A percentile compares a stretch with the other conserved stretches of the same genome.
These are phyloP conservation scores for Otatea glauca DNA, from an alignment of 176 grass and related monocot genomes.

Conservation along the genomic window DNA sequence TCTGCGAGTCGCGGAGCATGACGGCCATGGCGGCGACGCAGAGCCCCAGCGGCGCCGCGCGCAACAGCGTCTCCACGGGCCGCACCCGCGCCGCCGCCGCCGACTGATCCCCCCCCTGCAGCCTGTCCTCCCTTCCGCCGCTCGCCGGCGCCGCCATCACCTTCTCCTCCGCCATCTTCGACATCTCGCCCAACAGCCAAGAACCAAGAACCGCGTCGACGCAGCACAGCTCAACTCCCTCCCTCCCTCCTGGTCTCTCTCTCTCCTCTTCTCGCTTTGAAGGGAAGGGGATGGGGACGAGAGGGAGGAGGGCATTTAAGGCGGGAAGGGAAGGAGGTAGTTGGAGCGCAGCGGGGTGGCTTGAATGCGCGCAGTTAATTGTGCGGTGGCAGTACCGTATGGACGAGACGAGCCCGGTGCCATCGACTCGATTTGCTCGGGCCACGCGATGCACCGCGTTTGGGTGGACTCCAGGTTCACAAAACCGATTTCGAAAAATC, in stretches of 20 bases:
- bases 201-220: background rate
- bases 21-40: constrained; percentile 79
- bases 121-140: background rate
- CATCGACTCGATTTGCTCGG: too few relatives aligned
- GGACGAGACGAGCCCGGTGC: constrained; percentile 1
- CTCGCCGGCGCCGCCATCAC: constrained; percentile 25
- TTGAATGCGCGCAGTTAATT: constrained; percentile 54
- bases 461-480: too few relatives aligned
- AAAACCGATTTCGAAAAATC: too few relatives aligned
- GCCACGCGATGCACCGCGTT: too few relatives aligned
- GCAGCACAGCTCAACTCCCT: background rate
- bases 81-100: constrained; percentile 36
- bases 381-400: constrained; percentile 28
- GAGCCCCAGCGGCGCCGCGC: constrained; percentile 70
- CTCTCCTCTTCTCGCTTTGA: background rate
- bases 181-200: constrained; percentile 5
- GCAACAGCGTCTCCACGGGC: constrained; percentile 73
- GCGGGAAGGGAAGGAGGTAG: background rate
- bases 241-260: background rate
- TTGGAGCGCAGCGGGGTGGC: constrained; percentile 31
- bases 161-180: constrained; percentile 65
- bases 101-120: background rate
- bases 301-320: constrained; percentile 46
- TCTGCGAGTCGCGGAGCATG: constrained; percentile 78
- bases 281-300: background rate